These are phyloP conservation scores for Arthrocladium fulminans DNA, from an alignment of 2,329 filamentous ascomycete species.

Conservation along the genomic window DNA sequence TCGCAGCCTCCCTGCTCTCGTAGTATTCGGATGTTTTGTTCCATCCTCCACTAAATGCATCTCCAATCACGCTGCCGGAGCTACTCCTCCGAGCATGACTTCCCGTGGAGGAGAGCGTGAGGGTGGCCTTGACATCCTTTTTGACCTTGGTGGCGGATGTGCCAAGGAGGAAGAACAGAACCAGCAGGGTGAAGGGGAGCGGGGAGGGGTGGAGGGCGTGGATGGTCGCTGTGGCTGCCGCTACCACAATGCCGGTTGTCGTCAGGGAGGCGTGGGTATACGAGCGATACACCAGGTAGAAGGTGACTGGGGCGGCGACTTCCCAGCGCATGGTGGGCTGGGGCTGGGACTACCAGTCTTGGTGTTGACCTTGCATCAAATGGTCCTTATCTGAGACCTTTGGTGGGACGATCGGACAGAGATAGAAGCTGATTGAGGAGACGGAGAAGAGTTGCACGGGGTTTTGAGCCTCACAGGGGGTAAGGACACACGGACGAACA, in stretches of 20 bases:
- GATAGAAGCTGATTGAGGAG: neutral
- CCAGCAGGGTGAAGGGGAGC: conserved; percentile 72
- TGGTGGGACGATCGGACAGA: neutral
- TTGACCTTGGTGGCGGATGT: conserved; percentile 83
- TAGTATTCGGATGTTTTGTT: conserved; percentile 2
- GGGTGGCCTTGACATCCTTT: conserved; percentile 68
- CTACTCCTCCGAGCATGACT: neutral
- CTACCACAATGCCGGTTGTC: conserved; percentile 61
- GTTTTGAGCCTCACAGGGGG: too few species aligned
- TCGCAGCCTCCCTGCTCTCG: neutral
- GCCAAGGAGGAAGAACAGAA: conserved; percentile 78
- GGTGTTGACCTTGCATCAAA: too few species aligned
- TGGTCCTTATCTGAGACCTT: neutral
- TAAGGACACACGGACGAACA: neutral
- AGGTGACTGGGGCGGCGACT: conserved; percentile 39
- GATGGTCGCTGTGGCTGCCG: conserved; percentile 61
- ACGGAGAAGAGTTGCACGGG: neutral
- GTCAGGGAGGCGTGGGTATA: conserved; percentile 70
- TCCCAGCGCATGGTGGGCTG: conserved; percentile 33
- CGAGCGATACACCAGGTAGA: conserved; percentile 57
- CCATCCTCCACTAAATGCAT: conserved; percentile 5
- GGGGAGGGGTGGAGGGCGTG: conserved; percentile 93
- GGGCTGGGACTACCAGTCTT: neutral
- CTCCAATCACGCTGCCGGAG: neutral
- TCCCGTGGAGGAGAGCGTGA: conserved; percentile 69